These are phyloP conservation scores for Drechslerella stenobrocha DNA, from an alignment of 2,329 filamentous ascomycete genomes.

Conservation along the genomic window DNA sequence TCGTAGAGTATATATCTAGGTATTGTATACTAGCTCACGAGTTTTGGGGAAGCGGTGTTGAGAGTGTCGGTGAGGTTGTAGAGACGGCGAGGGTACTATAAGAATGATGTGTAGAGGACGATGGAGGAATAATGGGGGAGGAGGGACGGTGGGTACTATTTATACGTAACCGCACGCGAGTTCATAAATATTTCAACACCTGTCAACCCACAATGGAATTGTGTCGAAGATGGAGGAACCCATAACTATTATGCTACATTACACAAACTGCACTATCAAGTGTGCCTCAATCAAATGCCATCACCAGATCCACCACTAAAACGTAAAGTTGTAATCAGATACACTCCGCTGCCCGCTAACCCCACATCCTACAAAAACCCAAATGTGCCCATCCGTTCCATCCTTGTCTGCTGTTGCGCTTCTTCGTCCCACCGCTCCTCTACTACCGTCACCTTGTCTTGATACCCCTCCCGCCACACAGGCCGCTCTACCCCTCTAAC, in stretches of 20 bases:
- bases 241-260: not conserved
- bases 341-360: not conserved
- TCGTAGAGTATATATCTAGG: no score
- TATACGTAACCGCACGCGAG: no score
- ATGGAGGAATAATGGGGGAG: no score
- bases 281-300: not conserved
- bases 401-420: conserved; percentile 19
- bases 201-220: no score
- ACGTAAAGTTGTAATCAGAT: not conserved
- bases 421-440: conserved; percentile 20
- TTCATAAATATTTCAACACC: no score
- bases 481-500: conserved; percentile 38
- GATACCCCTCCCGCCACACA: conserved; percentile 36
- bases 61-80: no score
- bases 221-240: no score
- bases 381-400: conserved; percentile 39
- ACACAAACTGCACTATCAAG: not conserved
- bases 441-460: not conserved
- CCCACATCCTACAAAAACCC: conserved; percentile 26
- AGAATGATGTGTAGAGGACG: no score
- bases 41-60: no score
- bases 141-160: no score
- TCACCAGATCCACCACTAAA: conserved; percentile 1
- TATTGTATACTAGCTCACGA: no score
- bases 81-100: no score